These are phyloP conservation scores for Xylaria acuta DNA, from an alignment of 495 filamentous ascomycete species.

Conservation along the genomic window DNA sequence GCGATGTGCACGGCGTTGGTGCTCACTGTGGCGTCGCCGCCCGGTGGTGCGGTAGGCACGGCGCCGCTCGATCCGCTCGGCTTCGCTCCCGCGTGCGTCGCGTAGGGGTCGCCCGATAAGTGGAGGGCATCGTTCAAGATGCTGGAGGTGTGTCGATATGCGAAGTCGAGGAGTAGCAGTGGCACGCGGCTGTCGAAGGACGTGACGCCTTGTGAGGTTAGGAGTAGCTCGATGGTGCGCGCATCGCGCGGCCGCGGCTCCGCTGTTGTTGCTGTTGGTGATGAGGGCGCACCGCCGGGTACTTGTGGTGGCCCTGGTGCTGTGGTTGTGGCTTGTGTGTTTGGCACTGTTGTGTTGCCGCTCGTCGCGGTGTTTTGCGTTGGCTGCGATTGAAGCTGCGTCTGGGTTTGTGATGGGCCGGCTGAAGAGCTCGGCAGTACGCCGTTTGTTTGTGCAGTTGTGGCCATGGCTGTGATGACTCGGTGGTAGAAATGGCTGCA, in stretches of 20 bases:
- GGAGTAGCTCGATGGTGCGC: slow-evolving; percentile 87
- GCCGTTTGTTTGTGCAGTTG: slow-evolving; percentile 50
- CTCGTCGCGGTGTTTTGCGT: slow-evolving; percentile 40
- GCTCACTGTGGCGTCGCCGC: slow-evolving; percentile 51
- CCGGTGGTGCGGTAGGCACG: slow-evolving; percentile 49
- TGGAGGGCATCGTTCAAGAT: slow-evolving; percentile 71
- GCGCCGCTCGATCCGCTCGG: slow-evolving; percentile 53
- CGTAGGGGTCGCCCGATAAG: slow-evolving; percentile 68
- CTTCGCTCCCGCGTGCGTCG: slow-evolving; percentile 55
- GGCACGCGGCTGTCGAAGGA: slow-evolving; percentile 94
- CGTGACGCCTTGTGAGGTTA: slow-evolving; percentile 84
- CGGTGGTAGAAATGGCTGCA: neutral
- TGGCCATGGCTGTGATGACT: slow-evolving; percentile 33
- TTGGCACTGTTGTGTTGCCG: slow-evolving; percentile 35
- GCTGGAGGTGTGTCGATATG: slow-evolving; percentile 79
- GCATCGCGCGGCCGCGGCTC: slow-evolving; percentile 87
- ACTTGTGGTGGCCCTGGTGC: slow-evolving; percentile 26
- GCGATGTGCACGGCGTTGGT: slow-evolving; percentile 58
- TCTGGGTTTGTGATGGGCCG: slow-evolving; percentile 33
- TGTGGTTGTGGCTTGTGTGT: slow-evolving; percentile 49
- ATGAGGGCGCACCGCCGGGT: slow-evolving; percentile 36
- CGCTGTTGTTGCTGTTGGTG: slow-evolving; percentile 37
- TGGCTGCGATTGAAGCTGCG: slow-evolving; percentile 38
- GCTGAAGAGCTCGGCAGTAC: slow-evolving; percentile 39
- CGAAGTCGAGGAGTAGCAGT: slow-evolving; percentile 93